Evolutionary conservation across 2,329 filamentous ascomycete genomes (phyloP).

Genomic region (Didymella sp.): DNA sequence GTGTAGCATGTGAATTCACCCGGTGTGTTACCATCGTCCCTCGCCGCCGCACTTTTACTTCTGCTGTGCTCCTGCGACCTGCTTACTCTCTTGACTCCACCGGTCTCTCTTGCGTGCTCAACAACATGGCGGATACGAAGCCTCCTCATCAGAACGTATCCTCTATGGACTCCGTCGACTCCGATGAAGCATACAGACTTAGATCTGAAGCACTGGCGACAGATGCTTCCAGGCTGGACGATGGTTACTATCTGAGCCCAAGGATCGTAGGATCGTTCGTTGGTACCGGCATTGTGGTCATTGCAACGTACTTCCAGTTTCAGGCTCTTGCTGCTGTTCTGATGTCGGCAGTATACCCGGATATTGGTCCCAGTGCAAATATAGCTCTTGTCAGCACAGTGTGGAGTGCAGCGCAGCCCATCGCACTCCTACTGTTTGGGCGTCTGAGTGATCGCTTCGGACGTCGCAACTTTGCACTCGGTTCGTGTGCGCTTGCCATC

Average conservation of each 20-base stretch:
- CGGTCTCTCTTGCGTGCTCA: neutral
- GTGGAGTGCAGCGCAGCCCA: conserved; percentile 20
- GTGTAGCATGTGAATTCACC: neutral
- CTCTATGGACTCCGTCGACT: conserved; percentile 9
- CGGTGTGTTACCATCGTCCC: neutral
- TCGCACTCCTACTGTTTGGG: conserved; percentile 23
- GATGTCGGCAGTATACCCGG: conserved; percentile 17
- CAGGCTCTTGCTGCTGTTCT: conserved; percentile 24
- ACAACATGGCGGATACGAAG: neutral
- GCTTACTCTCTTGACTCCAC: neutral
- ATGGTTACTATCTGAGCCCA: conserved; percentile 22
- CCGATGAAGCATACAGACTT: conserved; percentile 22
- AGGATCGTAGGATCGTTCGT: conserved; percentile 22
- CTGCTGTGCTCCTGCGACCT: neutral
- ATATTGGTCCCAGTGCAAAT: conserved; percentile 22
- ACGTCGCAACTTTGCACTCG: conserved; percentile 21
- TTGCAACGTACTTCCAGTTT: conserved; percentile 28
- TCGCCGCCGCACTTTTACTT: neutral
- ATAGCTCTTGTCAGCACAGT: conserved; percentile 18
- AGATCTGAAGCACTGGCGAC: conserved; percentile 20
- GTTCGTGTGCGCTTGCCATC: conserved; percentile 16
- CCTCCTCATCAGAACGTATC: neutral
- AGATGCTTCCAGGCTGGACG: conserved; percentile 11
- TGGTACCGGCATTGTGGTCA: conserved; percentile 23
- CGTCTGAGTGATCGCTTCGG: conserved; percentile 22